These are phyloP conservation scores for Lathyrus sativus DNA, from an alignment of 306 rosid species.

Conservation along the genomic window DNA sequence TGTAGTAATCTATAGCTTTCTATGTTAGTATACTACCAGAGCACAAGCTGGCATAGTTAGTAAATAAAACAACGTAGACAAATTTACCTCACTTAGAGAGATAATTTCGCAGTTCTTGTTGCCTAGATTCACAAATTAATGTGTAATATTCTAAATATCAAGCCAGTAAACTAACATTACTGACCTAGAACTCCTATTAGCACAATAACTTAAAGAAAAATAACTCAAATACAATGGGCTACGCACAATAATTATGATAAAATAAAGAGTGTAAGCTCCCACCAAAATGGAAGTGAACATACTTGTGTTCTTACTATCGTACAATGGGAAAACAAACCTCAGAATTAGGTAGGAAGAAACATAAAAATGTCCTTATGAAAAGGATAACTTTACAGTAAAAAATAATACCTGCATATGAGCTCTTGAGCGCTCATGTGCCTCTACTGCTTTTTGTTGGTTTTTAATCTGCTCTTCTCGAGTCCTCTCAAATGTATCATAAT, in stretches of 20 bases:
- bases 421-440: slow-evolving; percentile 87
- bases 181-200: slow-evolving; percentile 18
- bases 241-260: background rate
- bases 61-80: too few relatives aligned
- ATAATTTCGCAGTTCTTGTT: background rate
- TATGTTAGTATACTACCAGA: background rate
- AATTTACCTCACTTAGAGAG: too few relatives aligned
- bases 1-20: slow-evolving; percentile 20
- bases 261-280: slow-evolving; percentile 12
- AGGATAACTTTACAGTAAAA: background rate
- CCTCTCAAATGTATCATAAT: slow-evolving; percentile 93
- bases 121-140: background rate
- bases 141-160: background rate
- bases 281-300: slow-evolving; percentile 17
- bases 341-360: background rate
- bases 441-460: slow-evolving; percentile 89
- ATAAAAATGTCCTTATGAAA: slow-evolving; percentile 18
- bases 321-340: background rate
- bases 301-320: slow-evolving; percentile 2
- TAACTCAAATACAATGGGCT: background rate
- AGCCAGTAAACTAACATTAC: slow-evolving; percentile 7
- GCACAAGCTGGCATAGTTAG: background rate
- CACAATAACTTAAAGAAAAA: slow-evolving; percentile 5
- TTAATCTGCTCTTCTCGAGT: slow-evolving; percentile 85
- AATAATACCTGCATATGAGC: slow-evolving; percentile 87